Percentiles rank a stretch among this genome's conserved stretches.
phyloP scores from a whole-genome alignment of 371 early-diverging fungal genomes.

The Syncephalis fuscata region DNA sequence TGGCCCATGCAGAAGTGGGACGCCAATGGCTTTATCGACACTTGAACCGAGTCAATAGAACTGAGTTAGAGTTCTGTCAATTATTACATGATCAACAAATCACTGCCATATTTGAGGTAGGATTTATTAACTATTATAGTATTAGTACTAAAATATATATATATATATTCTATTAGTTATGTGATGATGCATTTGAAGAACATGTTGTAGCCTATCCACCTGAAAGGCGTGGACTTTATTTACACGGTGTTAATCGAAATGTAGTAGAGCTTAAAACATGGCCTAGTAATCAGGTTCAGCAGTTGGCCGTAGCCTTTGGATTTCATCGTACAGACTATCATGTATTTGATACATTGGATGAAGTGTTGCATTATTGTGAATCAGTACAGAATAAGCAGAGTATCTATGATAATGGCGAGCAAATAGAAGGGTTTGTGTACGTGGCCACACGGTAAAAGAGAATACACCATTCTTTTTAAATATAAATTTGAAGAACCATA shows the following conservation, averaged over 20 bases:
- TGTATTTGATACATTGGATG: slow-evolving; percentile 13
- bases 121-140: background rate
- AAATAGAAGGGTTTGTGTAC: slow-evolving; percentile 89
- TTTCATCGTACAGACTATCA: slow-evolving; percentile 27
- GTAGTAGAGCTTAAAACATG: slow-evolving; percentile 47
- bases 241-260: slow-evolving; percentile 88
- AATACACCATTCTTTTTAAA: slow-evolving; percentile 56
- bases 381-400: slow-evolving; percentile 28
- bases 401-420: slow-evolving; percentile 14
- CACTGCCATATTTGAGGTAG: slow-evolving; percentile 75
- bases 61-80: slow-evolving; percentile 41
- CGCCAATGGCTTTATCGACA: slow-evolving; percentile 61
- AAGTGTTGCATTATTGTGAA: slow-evolving; percentile 49
- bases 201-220: slow-evolving; percentile 74
- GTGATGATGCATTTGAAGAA: slow-evolving; percentile 91
- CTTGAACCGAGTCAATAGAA: slow-evolving; percentile 28
- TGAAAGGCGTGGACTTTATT: slow-evolving; percentile 64
- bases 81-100: slow-evolving; percentile 51
- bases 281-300: slow-evolving; percentile 32
- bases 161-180: slow-evolving; percentile 31
- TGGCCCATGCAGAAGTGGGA: slow-evolving; percentile 49
- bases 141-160: background rate
- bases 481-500: slow-evolving; percentile 88
- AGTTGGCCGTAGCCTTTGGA: slow-evolving; percentile 59
- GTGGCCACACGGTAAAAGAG: slow-evolving; percentile 30